Evolutionary conservation across 169 alveolate genomes (phyloP).

Genomic region (Pseudocohnilembus persalinus): DNA sequence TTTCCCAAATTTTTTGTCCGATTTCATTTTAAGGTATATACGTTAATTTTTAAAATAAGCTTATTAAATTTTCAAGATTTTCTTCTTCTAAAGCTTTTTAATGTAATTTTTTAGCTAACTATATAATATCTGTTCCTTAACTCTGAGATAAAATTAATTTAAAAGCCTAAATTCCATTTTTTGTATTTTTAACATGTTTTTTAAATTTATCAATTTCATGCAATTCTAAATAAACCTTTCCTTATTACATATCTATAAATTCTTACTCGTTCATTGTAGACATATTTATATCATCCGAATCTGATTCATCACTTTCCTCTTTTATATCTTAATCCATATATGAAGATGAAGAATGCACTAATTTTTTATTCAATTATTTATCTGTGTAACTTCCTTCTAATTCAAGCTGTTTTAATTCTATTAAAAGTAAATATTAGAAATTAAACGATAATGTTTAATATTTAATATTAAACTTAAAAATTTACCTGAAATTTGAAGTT

Average conservation of each 20-base stretch:
- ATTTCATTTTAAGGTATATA: neutral
- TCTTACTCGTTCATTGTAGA: no score
- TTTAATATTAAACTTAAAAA: no score
- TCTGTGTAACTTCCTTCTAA: neutral
- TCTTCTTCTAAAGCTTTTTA: neutral
- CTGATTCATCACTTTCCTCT: no score
- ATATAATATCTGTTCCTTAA: neutral
- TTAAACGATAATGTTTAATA: no score
- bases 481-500: neutral
- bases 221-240: neutral
- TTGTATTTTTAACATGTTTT: no score
- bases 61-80: neutral
- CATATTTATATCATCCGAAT: no score
- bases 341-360: neutral
- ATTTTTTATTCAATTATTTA: neutral
- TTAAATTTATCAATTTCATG: neutral
- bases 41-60: neutral
- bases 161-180: neutral
- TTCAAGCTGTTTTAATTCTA: neutral
- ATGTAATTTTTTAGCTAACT: neutral
- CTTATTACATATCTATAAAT: no score
- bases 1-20: neutral
- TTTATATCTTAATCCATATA: no score
- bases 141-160: neutral
- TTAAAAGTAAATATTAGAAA: no score